Base-by-base conservation (phyloP, 2,329 filamentous ascomycete species). In the Iodosphaeria phyllophila region DNA sequence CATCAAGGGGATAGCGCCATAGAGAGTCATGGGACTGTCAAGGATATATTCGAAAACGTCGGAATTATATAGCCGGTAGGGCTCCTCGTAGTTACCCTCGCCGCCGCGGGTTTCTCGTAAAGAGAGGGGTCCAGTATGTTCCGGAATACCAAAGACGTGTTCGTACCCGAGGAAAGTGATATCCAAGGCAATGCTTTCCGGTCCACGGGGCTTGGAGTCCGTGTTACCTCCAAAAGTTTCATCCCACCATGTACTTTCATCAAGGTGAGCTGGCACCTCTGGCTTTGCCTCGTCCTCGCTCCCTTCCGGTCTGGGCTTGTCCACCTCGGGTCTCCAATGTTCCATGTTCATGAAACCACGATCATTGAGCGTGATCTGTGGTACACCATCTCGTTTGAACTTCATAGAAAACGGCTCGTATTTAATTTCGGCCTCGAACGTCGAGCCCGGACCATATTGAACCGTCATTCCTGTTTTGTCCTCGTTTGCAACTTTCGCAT, bases 1-100 rank as follows among this genome's bases (percentile, higher is more conserved):
- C 82, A 98, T 92, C 44, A 95, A 79, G 3, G 89, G 89, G 38
- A 98, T 95, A 6, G 83, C 60, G n/a, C 89, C 89, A 42, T 98
- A 98, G 2, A 98, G 63, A 1, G 89, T 95, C 89, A 98, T 98
- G 1, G 89, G 84, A 49, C 83, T 95, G 50, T 95, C 79, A 39
- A 93, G 65, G 39, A 92, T 74, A 48, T 98, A 98, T 53, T 98
- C 89, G 39, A 98, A 98, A 8, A 98, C 89, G 46, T 98, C 89
- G 16, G 80, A 67, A 48, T 98, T 98, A 57, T 93, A 93, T 48
- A 98, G 53, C 18, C 89, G 70, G 54, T 98, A 98, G 1, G 89
- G 89, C 33, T 98, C 80, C 7, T 64, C 60, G 49, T 89, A 82
- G 39, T 82, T 79, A 32, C 78, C 82, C 12, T 82, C 68, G 13